These are phyloP conservation scores for Plicaturopsis crispa DNA, from an alignment of 768 basidiomycete genomes.

Conservation along the genomic window DNA sequence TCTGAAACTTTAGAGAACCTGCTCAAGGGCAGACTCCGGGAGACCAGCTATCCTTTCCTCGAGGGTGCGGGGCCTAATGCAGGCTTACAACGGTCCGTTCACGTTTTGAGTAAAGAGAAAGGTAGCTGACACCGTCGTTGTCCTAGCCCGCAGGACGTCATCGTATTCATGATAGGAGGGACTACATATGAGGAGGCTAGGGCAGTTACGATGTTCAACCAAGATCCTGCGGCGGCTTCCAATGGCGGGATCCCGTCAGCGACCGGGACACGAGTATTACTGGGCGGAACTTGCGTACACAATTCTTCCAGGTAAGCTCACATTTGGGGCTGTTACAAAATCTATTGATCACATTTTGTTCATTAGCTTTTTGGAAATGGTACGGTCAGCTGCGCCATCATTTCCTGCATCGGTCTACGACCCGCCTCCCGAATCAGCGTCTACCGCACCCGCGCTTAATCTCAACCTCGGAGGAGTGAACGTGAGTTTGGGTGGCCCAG, in stretches of 20 bases:
- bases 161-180: constrained; percentile 95
- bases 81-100: constrained; percentile 56
- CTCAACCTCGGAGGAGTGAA: constrained; percentile 90
- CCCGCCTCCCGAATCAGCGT: constrained; percentile 67
- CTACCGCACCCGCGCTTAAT: constrained; percentile 75
- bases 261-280: constrained; percentile 67
- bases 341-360: background rate
- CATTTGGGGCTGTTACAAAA: no score
- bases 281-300: constrained; percentile 93
- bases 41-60: constrained; percentile 86
- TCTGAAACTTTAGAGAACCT: constrained; percentile 88
- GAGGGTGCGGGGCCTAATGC: constrained; percentile 65
- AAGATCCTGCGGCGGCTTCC: constrained; percentile 53
- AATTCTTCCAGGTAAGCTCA: constrained; percentile 84
- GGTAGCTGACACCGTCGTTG: constrained; percentile 1
- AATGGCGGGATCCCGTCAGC: constrained; percentile 38
- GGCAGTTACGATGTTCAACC: constrained; percentile 78
- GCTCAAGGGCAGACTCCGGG: constrained; percentile 78
- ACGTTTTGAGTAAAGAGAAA: background rate
- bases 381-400: constrained; percentile 58
- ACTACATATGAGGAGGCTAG: constrained; percentile 95
- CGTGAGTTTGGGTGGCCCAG: constrained; percentile 85
- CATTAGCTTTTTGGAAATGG: constrained; percentile 89
- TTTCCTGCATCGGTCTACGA: constrained; percentile 65
- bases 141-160: constrained; percentile 86